Base-by-base conservation (phyloP, 106 monocot genomes). In the Gastrodia elata region DNA sequence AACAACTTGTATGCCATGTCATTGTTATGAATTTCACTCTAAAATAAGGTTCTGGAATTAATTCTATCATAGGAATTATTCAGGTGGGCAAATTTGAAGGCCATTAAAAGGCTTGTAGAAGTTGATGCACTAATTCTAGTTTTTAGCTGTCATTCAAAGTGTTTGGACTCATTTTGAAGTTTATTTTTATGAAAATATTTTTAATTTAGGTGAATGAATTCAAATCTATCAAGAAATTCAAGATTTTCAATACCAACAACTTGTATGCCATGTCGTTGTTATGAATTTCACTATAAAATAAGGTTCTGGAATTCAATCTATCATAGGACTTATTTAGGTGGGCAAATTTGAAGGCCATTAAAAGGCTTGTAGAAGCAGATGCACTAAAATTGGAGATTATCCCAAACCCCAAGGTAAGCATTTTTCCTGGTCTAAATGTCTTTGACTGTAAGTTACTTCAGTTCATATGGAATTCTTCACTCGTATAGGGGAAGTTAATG, bases 241-340 rank as follows among this genome's bases (percentile, higher is more conserved):
- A 98, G 85, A 98, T 98, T 72, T 98, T 98, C 82, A 98, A 98
- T 73, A 93, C 97, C 36, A 98, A 98, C 83, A 98, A 98, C 80
- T 68, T 98, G 95, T 96, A 87, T 68, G 91, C 55, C 49, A 49
- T 11, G 38, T 25, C 43, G 36, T 43, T 11, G 20, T 52, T 70
- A 0, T 56, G 22, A 26, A 30, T 70, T 68, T 52, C 65, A 43
- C 6, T 73, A 67, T 71, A 65, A 56, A 68, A 71, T 49, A 28
- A 34, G 2, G 9, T 20, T 55, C n/a, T 44, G 18, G 24, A 44
- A 24, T 39, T 30, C n/a, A 35, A 75, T 28, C 15, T 28, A 28
- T 27, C 25, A 22, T 58, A 9, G 24, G 2, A 20, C 38, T 58
- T 14, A 41, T 78, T 13, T 73, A 96, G 95, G 64, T 98, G 97